phyloP scores from a whole-genome alignment of 2,329 filamentous ascomycete species.

The Chalaropsis ovoidea region DNA sequence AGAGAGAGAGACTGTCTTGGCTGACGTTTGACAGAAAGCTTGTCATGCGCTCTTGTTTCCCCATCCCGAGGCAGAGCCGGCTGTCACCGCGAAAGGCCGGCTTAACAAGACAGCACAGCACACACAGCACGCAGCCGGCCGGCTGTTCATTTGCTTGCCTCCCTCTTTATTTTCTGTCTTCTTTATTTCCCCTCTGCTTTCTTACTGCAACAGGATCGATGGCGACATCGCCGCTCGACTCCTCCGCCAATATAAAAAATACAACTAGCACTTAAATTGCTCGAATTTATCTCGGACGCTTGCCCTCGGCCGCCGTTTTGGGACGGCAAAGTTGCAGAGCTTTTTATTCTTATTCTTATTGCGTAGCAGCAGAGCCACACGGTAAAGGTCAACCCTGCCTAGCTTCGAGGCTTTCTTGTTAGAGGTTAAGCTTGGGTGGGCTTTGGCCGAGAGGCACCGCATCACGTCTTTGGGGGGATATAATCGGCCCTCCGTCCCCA shows the following conservation, averaged over 20 bases:
- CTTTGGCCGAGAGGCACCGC: neutral
- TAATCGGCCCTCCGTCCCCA: neutral
- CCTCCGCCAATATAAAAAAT: conserved; percentile 1
- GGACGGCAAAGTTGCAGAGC: neutral
- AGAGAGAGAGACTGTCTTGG: neutral
- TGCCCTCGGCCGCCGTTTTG: neutral
- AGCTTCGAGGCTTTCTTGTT: neutral
- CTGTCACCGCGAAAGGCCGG: too few species aligned
- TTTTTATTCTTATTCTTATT: conserved; percentile 1
- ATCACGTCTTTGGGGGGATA: conserved; percentile 2
- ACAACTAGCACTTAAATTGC: neutral
- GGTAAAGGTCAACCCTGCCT: neutral
- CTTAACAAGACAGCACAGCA: neutral
- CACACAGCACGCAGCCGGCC: neutral
- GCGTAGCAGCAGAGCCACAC: neutral
- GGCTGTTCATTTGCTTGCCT: neutral
- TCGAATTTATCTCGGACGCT: conserved; percentile 5
- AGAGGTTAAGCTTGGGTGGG: neutral
- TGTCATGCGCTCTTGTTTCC: neutral
- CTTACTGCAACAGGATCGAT: conserved; percentile 26
- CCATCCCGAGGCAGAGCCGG: neutral
- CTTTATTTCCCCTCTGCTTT: too few species aligned
- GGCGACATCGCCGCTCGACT: conserved; percentile 29
- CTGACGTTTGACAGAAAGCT: conserved; percentile 13
- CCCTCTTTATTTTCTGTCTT: neutral